Conservation (phyloP, 208 protist genomes). For the Trypanosoma conorhini region DNA sequence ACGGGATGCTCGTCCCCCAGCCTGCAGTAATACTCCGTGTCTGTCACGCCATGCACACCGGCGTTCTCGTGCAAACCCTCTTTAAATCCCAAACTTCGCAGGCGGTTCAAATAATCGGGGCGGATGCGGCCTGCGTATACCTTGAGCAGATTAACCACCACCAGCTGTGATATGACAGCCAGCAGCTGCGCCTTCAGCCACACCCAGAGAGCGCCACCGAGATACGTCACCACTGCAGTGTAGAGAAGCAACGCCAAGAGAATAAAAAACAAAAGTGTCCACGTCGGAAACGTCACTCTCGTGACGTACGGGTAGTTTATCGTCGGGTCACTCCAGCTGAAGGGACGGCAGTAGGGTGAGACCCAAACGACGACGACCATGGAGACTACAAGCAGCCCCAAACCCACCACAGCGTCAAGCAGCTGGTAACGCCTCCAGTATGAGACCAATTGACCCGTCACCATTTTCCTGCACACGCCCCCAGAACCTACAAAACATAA, state of each 20-base stretch:
- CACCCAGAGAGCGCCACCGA: constrained; percentile 40
- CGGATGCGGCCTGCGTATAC: constrained; percentile 89
- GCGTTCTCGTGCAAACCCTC: constrained; percentile 24
- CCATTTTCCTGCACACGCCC: background rate
- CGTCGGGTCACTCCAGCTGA: constrained; percentile 70
- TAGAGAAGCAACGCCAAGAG: constrained; percentile 39
- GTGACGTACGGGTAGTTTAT: constrained; percentile 49
- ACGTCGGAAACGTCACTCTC: constrained; percentile 59
- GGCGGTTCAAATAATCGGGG: constrained; percentile 84
- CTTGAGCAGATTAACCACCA: constrained; percentile 54
- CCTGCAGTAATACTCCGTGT: constrained; percentile 50
- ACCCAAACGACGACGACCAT: background rate
- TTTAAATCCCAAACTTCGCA: constrained; percentile 50
- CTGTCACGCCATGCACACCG: background rate
- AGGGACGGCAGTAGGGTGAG: constrained; percentile 54
- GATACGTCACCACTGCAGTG: constrained; percentile 13
- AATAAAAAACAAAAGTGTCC: constrained; percentile 39
- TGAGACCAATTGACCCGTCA: background rate
- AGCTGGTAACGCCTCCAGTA: constrained; percentile 47
- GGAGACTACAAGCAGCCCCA: constrained; percentile 24
- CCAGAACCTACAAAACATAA: constrained; percentile 9
- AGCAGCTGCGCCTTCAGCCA: constrained; percentile 66
- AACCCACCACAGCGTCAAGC: constrained; percentile 44
- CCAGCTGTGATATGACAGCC: constrained; percentile 37
- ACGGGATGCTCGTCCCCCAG: constrained; percentile 37